Evolutionary conservation across 495 filamentous ascomycete genomes (phyloP).

Genomic region (Hamigera avellanea): DNA sequence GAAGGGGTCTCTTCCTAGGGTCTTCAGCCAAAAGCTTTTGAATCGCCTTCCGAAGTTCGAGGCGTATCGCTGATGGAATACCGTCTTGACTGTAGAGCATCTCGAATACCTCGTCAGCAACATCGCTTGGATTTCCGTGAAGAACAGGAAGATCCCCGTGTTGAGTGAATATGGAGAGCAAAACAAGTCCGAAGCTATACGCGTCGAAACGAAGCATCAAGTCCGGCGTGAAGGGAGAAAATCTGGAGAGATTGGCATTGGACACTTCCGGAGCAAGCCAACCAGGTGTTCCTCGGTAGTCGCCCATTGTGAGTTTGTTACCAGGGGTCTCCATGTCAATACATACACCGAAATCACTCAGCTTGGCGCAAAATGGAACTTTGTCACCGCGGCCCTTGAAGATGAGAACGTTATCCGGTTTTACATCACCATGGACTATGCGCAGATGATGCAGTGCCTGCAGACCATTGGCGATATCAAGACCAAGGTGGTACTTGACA

Average conservation of each 20-base stretch:
- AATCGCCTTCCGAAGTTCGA: constrained; percentile 6
- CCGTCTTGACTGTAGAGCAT: constrained; percentile 4
- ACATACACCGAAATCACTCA: constrained; percentile 19
- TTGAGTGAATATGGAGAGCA: constrained; percentile 9
- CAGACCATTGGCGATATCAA: constrained; percentile 51
- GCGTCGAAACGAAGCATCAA: constrained; percentile 11
- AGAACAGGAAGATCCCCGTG: constrained; percentile 4
- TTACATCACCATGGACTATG: constrained; percentile 47
- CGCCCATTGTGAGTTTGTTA: constrained; percentile 4
- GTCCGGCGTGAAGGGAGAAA: constrained; percentile 3
- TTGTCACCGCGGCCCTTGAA: constrained; percentile 9
- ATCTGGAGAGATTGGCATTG: neutral
- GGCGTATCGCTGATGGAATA: constrained; percentile 4
- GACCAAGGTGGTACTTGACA: constrained; percentile 7
- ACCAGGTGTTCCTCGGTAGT: constrained; percentile 12
- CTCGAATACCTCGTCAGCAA: neutral
- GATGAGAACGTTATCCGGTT: constrained; percentile 27
- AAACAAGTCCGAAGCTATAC: constrained; percentile 9
- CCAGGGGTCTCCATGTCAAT: constrained; percentile 10
- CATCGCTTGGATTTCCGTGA: neutral
- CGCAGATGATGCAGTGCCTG: constrained; percentile 61
- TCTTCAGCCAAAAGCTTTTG: constrained; percentile 7
- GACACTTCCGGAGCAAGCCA: constrained; percentile 14
- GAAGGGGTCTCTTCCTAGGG: constrained; percentile 6
- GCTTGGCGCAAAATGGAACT: constrained; percentile 15